Conservation (phyloP, 2,329 filamentous ascomycete species). For the Hypoxylon sp. region DNA sequence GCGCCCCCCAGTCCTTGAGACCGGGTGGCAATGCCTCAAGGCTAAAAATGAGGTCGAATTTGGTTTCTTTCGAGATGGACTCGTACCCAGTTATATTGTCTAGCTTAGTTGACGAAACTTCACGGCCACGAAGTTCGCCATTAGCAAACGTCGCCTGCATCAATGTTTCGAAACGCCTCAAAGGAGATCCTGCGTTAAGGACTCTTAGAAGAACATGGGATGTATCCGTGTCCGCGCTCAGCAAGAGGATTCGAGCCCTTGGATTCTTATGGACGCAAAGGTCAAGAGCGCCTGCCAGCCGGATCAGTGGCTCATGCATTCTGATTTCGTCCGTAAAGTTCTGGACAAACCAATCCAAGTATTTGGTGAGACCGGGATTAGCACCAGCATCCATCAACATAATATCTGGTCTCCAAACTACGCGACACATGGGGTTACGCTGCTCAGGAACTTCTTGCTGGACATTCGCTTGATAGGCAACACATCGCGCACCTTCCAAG, state of each 20-base stretch:
- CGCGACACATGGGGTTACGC: not conserved
- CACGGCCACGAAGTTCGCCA: not conserved
- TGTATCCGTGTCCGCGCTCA: not conserved
- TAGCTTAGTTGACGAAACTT: not conserved
- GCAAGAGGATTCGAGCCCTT: not conserved
- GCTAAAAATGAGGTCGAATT: not conserved
- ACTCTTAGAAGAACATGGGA: not conserved
- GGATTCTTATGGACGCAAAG: not conserved
- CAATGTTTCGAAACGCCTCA: not conserved
- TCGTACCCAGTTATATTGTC: not conserved
- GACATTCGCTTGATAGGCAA: not conserved
- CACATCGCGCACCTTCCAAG: not conserved
- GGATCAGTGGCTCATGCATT: not conserved
- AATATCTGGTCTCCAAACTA: not conserved
- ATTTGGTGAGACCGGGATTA: not conserved
- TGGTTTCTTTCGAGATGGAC: not conserved
- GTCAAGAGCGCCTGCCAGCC: not conserved
- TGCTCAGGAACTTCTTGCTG: not conserved
- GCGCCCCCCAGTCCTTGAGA: not conserved
- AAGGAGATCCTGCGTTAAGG: not conserved
- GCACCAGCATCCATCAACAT: not conserved
- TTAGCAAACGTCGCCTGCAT: not conserved
- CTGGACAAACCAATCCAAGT: not conserved
- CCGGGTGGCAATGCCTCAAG: not conserved
- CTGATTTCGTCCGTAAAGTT: not conserved